phyloP scores from a whole-genome alignment of 768 basidiomycete species.

The Pholiota molesta region DNA sequence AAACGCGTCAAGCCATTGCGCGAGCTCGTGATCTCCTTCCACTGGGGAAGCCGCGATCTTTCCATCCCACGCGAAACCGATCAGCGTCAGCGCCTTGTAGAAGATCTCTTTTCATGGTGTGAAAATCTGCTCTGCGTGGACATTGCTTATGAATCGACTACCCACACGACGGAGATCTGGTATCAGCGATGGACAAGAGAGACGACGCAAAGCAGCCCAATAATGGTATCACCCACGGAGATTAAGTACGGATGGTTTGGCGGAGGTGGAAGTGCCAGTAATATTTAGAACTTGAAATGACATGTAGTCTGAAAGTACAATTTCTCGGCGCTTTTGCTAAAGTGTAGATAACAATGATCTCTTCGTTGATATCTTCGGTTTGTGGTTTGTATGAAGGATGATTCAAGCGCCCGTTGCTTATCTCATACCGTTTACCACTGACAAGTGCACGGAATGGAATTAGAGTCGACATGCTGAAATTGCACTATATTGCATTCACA shows the following conservation, averaged over 20 bases:
- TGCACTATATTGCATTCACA: too few relatives aligned
- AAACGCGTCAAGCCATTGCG: constrained; percentile 8
- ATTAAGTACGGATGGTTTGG: background rate
- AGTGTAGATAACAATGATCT: too few relatives aligned
- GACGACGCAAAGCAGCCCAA: background rate
- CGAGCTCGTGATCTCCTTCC: constrained; percentile 17
- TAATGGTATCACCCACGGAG: background rate
- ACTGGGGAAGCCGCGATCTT: constrained; percentile 9
- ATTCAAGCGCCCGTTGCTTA: too few relatives aligned
- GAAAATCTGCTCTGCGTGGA: constrained; percentile 9
- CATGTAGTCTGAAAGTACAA: too few relatives aligned
- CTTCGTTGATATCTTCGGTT: too few relatives aligned
- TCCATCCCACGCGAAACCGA: constrained; percentile 4
- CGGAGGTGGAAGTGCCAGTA: background rate
- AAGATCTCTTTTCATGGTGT: constrained; percentile 13
- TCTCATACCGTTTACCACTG: too few relatives aligned
- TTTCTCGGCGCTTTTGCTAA: too few relatives aligned
- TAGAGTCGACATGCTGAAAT: too few relatives aligned
- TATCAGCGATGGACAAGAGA: constrained; percentile 20
- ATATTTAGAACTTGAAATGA: background rate
- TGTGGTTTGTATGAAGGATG: too few relatives aligned
- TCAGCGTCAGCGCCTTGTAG: constrained; percentile 6
- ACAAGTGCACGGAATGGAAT: too few relatives aligned
- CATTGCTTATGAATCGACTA: constrained; percentile 14
- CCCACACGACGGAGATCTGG: constrained; percentile 8